A percentile compares a stretch with the other conserved stretches of the same genome.
phyloP scores from a whole-genome alignment of 2,329 filamentous ascomycete species.

The Aspergillus quadrilineatus region DNA sequence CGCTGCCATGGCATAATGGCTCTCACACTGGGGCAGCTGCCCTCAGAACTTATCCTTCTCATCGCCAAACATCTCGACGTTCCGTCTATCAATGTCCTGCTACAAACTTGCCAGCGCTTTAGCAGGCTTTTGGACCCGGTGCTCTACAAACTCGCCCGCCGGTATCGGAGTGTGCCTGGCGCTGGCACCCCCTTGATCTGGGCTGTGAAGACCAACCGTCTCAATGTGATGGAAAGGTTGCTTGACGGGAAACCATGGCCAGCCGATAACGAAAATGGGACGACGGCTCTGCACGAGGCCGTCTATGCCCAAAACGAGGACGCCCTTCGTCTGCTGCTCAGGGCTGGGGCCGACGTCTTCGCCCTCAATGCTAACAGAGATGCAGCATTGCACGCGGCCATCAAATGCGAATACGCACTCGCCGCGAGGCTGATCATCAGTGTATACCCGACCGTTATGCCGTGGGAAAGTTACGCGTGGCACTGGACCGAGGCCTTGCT shows the following conservation, averaged over 20 bases:
- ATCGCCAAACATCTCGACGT: background rate
- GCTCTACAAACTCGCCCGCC: background rate
- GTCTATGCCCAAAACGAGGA: background rate
- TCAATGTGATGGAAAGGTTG: background rate
- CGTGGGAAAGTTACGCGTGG: background rate
- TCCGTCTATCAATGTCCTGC: background rate
- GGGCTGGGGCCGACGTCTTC: background rate
- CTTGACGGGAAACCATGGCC: background rate
- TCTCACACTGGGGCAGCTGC: background rate
- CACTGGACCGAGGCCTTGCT: background rate
- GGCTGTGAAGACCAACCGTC: background rate
- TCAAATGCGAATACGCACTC: background rate
- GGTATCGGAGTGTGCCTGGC: background rate
- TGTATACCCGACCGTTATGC: background rate
- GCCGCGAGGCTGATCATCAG: background rate
- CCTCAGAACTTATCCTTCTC: constrained; percentile 3
- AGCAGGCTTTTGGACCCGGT: background rate
- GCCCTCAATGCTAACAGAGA: background rate
- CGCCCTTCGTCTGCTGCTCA: background rate
- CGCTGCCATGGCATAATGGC: background rate
- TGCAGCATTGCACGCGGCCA: background rate
- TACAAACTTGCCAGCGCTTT: background rate
- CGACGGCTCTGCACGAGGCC: background rate
- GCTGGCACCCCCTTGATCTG: constrained; percentile 2
- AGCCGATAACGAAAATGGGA: background rate